Evolutionary conservation across 192 early-diverging fungal species (phyloP), one percentile per base, ranked within the genome.

Genomic region (Entomortierella lignicola): DNA sequence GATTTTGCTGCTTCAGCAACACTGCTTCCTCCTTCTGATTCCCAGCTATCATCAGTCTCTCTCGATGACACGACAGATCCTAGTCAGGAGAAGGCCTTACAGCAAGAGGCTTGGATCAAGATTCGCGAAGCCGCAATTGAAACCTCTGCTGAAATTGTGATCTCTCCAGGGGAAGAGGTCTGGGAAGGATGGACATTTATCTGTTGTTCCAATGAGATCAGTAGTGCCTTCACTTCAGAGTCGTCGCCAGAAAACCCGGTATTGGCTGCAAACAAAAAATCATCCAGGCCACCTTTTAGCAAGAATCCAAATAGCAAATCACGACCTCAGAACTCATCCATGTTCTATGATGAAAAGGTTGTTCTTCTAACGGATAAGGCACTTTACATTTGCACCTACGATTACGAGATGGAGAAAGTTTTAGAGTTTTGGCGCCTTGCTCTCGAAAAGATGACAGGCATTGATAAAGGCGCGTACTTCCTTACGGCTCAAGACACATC

Each of bases 351-450:
- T 62, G 91, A 93, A 69, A 89, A 91, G 71, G 87, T 93, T 17
- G 75, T 93, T 6, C 68, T 91, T 0, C 61, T 93, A 25, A 91
- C 92, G 0, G 77, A 85, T 34, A 82, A 82, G 31, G 91, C 92
- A 0, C 63, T 93, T 0, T 92, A 92, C 66, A 74, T 93, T 21
- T 93, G 92, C 66, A 83, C 88, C 21, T 91, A 89, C 34, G 85
- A 92, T 71, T 89, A 91, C 54, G 85, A 86, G 62, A 69, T 89
- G 66, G 90, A 91, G 59, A 91, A 92, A 67, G 88, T 91, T 0
- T 74, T 90, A 0, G 85, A 91, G 77, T 91, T 90, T 55, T 79
- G 86, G 59, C 71, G 90, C 39, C 71, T 93, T 30, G 88, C 82
- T 29, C 72, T 93, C 8, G 75, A 84, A 21, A 83, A 83, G 32